Evolutionary conservation across 1,139 yeast genomes (phyloP), one percentile per base, ranked within the genome.

Genomic region (Saccharomyces hybrid): DNA sequence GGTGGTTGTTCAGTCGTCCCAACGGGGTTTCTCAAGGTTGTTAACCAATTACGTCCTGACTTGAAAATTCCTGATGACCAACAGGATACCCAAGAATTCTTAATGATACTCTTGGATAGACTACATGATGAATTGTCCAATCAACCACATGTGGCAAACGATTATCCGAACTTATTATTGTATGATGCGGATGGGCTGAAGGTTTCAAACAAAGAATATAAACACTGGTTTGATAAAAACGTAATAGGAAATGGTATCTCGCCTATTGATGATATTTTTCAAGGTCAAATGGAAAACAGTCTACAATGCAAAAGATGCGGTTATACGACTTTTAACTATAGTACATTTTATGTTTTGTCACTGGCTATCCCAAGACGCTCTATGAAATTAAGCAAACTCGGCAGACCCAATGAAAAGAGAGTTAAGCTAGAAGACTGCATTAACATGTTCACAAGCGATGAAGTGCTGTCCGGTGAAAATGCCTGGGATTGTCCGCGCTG

Each of bases 401-500:
- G 63, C 16, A 68, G 70, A 38, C 71, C 70, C 14, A 70, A 66
- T 51, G 54, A 65, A 27, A 72, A 71, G 49, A 67, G 71, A 51
- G 70, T 74, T 4, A 75, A 78, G 52, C 67, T 83, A 52, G 80
- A 82, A 47, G 86, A 83, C 58, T 86, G 95, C 64, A 77, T 86
- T 55, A 75, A 79, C 49, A 78, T 83, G 66, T 86, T 82, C 66
- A 83, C 86, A 0, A 79, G 79, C 57, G 88, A 86, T 57, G 95
- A 86, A 67, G 69, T 83, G 0, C 70, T 86, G 53, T 78, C 81
- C 9, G 89, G 87, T 16, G 90, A 85, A 31, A 84, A 86, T 68
- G 86, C 88, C 7, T 86, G 95, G 95, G 77, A 80, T 58, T 86
- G 95, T 71, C 88, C 93, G 1, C 77, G 78, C 54, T 86, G 95